A percentile compares a stretch with the other conserved stretches of the same genome.
Conservation (phyloP, 345 rosid genomes). For the Murraya koenigii region DNA sequence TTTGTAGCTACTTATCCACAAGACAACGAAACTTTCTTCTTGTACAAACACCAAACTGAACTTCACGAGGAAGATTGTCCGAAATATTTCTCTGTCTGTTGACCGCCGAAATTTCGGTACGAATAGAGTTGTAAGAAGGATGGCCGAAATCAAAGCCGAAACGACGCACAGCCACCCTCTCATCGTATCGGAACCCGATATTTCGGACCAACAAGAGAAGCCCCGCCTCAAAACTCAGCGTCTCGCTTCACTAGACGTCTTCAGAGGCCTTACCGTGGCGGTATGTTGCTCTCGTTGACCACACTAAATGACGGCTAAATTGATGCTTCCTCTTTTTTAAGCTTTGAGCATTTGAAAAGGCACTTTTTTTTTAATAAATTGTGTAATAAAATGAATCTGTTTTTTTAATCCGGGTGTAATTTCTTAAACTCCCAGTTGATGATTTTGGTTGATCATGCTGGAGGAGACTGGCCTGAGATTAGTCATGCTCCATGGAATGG, state of each 20-base stretch:
- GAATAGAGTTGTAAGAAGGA: slow-evolving; percentile 1
- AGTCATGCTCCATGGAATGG: slow-evolving; percentile 92
- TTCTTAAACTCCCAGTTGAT: slow-evolving; percentile 44
- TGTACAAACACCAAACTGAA: neutral
- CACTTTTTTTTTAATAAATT: neutral
- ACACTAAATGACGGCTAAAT: neutral
- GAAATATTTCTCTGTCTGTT: neutral
- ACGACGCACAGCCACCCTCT: slow-evolving; percentile 32
- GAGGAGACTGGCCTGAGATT: slow-evolving; percentile 85
- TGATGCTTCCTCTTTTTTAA: neutral
- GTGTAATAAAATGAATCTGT: neutral
- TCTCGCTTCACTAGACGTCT: slow-evolving; percentile 76
- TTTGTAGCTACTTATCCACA: neutral
- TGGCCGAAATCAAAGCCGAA: slow-evolving; percentile 55
- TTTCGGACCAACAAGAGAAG: slow-evolving; percentile 17
- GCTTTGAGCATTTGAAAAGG: neutral
- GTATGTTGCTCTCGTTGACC: slow-evolving; percentile 27
- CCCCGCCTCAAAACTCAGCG: slow-evolving; percentile 31
- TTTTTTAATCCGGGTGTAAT: neutral
- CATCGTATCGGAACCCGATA: slow-evolving; percentile 24
- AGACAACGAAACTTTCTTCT: neutral
- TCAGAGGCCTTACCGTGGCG: slow-evolving; percentile 88
- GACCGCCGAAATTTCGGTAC: too few species aligned
- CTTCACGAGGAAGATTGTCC: too few species aligned
- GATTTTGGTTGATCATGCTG: slow-evolving; percentile 90